phyloP scores from a whole-genome alignment of 306 rosid species.

The Cucurbita pepo region DNA sequence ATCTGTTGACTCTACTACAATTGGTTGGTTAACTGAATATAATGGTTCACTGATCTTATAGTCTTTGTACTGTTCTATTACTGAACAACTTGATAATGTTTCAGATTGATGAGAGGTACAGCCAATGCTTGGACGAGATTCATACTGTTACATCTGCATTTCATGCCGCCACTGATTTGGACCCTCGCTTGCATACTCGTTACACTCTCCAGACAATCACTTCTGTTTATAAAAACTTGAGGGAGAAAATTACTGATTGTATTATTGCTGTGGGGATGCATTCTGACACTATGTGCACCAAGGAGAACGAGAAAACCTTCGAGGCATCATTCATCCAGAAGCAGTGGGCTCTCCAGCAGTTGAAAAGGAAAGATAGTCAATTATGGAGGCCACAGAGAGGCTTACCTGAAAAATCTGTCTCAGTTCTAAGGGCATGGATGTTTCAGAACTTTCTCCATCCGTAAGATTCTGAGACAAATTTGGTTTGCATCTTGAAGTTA shows the following conservation, averaged over 20 bases:
- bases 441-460: slow-evolving; percentile 97
- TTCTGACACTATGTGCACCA: slow-evolving; percentile 8
- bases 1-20: slow-evolving; percentile 52
- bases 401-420: slow-evolving; percentile 86
- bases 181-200: slow-evolving; percentile 55
- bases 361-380: slow-evolving; percentile 60
- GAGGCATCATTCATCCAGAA: slow-evolving; percentile 56
- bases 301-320: slow-evolving; percentile 36
- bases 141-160: slow-evolving; percentile 73
- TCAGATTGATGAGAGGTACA: slow-evolving; percentile 68
- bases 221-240: slow-evolving; percentile 40
- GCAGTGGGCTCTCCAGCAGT: slow-evolving; percentile 80
- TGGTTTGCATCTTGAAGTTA: neutral
- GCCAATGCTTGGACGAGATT: slow-evolving; percentile 66
- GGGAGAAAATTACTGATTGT: slow-evolving; percentile 60
- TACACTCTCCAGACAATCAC: slow-evolving; percentile 54
- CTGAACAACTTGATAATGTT: neutral
- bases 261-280: slow-evolving; percentile 40
- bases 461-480: slow-evolving; percentile 20
- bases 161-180: slow-evolving; percentile 68
- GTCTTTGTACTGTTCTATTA: neutral
- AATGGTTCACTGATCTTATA: neutral
- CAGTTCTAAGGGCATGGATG: slow-evolving; percentile 85
- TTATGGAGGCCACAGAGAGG: slow-evolving; percentile 93
- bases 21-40: slow-evolving; percentile 27